phyloP scores from a whole-genome alignment of 208 protist genomes.

The Endotrypanum monterogeii region DNA sequence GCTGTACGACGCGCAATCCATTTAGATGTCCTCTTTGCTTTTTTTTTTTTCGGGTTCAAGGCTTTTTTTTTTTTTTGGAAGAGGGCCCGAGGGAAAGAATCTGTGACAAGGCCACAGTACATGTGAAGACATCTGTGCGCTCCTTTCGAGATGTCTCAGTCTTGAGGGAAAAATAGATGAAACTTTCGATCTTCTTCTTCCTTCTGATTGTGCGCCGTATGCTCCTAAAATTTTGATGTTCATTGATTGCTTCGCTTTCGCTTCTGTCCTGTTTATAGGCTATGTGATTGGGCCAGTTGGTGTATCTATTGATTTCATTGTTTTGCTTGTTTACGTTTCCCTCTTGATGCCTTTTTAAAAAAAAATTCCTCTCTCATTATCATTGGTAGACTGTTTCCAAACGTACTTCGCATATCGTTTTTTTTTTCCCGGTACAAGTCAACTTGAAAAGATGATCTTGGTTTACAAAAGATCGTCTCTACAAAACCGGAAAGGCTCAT shows the following conservation, averaged over 20 bases:
- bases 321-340: background rate
- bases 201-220: background rate
- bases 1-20: conserved; percentile 54
- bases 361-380: background rate
- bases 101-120: background rate
- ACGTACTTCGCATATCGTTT: background rate
- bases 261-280: background rate
- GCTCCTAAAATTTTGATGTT: background rate
- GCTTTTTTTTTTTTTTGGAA: background rate
- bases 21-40: conserved; percentile 16
- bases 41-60: conserved; percentile 5
- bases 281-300: background rate
- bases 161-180: background rate
- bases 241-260: background rate
- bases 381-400: conserved; percentile 6
- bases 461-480: background rate
- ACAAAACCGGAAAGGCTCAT: background rate
- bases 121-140: background rate
- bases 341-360: conserved; percentile 10
- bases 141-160: background rate
- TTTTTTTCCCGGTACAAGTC: background rate
- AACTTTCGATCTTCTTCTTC: background rate
- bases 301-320: conserved; percentile 6
- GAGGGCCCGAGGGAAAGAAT: background rate
- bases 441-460: background rate